phyloP scores from a whole-genome alignment of 2,329 filamentous ascomycete species.

The Botryotinia calthae region DNA sequence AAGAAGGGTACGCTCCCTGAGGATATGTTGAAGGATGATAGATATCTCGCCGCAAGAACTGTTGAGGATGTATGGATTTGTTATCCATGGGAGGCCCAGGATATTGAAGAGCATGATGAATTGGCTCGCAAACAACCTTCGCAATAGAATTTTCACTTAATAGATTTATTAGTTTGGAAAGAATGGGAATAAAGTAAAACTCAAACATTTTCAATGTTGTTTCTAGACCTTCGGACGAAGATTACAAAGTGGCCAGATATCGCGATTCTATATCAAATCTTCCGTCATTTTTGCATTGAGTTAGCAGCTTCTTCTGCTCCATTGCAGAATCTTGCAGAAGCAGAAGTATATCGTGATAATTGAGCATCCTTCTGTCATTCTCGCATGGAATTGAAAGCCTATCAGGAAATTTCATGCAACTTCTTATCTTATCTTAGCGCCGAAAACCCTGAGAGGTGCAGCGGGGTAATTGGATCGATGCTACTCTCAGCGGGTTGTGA shows the following conservation, averaged over 20 bases:
- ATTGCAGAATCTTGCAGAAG: background rate
- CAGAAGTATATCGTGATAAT: background rate
- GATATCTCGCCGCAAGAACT: conserved; percentile 84
- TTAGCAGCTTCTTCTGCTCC: too few species aligned
- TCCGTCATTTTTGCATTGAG: background rate
- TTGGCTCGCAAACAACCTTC: conserved; percentile 48
- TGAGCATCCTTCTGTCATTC: background rate
- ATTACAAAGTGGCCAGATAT: background rate
- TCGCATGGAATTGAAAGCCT: background rate
- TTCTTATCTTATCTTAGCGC: conserved; percentile 17
- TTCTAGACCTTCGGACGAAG: background rate
- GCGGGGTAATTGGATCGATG: background rate
- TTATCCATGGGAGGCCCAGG: conserved; percentile 95
- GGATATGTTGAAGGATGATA: conserved; percentile 68
- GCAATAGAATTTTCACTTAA: conserved; percentile 19
- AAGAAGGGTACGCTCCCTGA: conserved; percentile 87
- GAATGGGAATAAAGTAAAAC: conserved; percentile 1
- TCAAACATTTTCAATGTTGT: background rate
- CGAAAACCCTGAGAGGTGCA: background rate
- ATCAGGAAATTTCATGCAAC: conserved; percentile 1
- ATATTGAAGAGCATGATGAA: conserved; percentile 89
- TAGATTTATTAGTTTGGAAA: background rate
- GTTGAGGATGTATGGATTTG: conserved; percentile 97
- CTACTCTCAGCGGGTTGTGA: background rate
- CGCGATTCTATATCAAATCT: background rate